Conservation (phyloP, 768 basidiomycete species). For the Gymnopilus junonius region DNA sequence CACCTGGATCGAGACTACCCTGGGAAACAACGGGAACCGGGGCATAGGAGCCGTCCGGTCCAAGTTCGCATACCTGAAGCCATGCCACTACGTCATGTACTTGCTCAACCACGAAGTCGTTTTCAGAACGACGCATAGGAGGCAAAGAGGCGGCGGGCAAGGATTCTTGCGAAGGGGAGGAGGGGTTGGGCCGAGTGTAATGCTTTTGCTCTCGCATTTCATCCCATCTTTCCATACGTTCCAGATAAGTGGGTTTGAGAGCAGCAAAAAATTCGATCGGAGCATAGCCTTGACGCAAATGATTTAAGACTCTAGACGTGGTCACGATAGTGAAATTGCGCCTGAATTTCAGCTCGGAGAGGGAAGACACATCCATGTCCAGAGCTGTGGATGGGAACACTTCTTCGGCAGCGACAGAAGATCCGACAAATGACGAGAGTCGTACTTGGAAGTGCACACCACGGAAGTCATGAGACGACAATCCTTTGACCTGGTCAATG, state of each 20-base stretch:
- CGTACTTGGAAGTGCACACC: constrained; percentile 87
- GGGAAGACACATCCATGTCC: constrained; percentile 71
- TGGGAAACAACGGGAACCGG: constrained; percentile 84
- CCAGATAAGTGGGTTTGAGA: constrained; percentile 80
- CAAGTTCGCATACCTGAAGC: constrained; percentile 86
- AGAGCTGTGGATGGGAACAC: constrained; percentile 77
- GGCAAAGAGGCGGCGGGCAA: constrained; percentile 49
- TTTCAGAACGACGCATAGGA: constrained; percentile 92
- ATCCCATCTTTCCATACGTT: constrained; percentile 92
- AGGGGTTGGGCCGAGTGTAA: constrained; percentile 40
- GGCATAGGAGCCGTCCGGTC: constrained; percentile 79
- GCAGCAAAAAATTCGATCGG: constrained; percentile 92
- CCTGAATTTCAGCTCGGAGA: constrained; percentile 84
- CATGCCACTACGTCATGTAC: constrained; percentile 90
- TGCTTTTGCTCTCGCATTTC: constrained; percentile 82
- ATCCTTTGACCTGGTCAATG: constrained; percentile 86
- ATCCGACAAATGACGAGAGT: constrained; percentile 84
- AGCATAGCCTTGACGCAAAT: constrained; percentile 78
- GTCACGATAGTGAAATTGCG: constrained; percentile 81
- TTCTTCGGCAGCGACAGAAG: constrained; percentile 72
- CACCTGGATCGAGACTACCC: constrained; percentile 77
- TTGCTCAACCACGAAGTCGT: constrained; percentile 87
- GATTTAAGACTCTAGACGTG: constrained; percentile 70
- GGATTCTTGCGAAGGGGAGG: constrained; percentile 41
- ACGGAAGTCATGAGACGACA: constrained; percentile 89